These are phyloP conservation scores for Pseudoperonospora humuli DNA, from an alignment of 352 stramenopile species.

Conservation along the genomic window DNA sequence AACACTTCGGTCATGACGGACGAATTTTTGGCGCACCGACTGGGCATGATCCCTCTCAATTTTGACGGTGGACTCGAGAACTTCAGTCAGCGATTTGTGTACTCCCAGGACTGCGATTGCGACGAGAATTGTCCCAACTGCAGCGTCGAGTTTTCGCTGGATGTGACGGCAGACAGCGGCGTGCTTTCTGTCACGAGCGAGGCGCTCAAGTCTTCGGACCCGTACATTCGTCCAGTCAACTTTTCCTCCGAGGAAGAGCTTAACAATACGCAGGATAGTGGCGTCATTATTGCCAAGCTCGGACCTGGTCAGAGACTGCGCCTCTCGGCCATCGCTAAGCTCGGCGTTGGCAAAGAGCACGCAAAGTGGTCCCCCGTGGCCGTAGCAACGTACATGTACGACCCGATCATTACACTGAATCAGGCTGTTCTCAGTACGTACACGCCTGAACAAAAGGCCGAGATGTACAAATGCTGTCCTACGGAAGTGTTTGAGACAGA, in stretches of 20 bases:
- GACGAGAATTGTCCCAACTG: slow-evolving; percentile 96
- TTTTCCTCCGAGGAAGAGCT: slow-evolving; percentile 85
- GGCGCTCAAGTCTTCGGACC: slow-evolving; percentile 71
- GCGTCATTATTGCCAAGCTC: slow-evolving; percentile 96
- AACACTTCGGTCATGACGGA: slow-evolving; percentile 98
- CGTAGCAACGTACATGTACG: slow-evolving; percentile 91
- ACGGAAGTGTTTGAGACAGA: slow-evolving; percentile 93
- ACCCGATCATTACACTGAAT: slow-evolving; percentile 87
- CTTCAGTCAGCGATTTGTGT: slow-evolving; percentile 87
- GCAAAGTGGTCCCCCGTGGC: slow-evolving; percentile 96
- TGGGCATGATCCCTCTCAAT: slow-evolving; percentile 95
- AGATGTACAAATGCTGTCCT: slow-evolving; percentile 93
- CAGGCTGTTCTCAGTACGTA: slow-evolving; percentile 89
- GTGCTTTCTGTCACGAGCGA: slow-evolving; percentile 73
- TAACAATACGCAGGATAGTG: slow-evolving; percentile 92
- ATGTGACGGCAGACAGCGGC: slow-evolving; percentile 79
- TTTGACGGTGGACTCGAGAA: slow-evolving; percentile 82
- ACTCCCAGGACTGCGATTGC: slow-evolving; percentile 86
- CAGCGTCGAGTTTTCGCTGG: slow-evolving; percentile 94
- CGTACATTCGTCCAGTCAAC: slow-evolving; percentile 81
- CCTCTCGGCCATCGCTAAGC: slow-evolving; percentile 91
- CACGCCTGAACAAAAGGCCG: slow-evolving; percentile 91
- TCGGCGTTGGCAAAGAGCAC: slow-evolving; percentile 95
- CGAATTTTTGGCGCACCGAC: slow-evolving; percentile 96
- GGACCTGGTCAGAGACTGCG: slow-evolving; percentile 91